Conservation (phyloP, 345 rosid species). For the Firmiana major region DNA sequence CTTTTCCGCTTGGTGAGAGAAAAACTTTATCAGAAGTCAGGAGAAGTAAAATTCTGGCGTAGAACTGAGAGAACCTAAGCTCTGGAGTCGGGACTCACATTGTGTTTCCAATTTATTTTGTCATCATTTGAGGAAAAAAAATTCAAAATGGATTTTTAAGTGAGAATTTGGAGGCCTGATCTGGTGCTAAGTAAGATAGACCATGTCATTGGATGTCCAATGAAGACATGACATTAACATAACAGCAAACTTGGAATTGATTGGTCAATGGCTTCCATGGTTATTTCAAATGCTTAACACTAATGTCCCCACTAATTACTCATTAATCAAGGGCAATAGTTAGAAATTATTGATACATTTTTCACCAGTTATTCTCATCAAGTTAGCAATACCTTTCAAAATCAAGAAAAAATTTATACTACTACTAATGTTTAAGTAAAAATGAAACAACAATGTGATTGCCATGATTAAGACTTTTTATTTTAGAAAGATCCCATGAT, state of each 20-base stretch:
- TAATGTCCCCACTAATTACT: neutral
- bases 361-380: neutral
- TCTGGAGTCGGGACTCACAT: neutral
- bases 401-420: neutral
- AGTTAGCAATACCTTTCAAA: too few species aligned
- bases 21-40: conserved; percentile 1
- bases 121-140: conserved; percentile 11
- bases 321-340: neutral
- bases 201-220: neutral
- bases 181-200: neutral
- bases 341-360: neutral
- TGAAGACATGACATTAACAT: neutral
- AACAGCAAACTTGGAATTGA: neutral
- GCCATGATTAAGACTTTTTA: too few species aligned
- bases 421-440: too few species aligned
- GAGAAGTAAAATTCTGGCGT: conserved; percentile 10
- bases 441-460: too few species aligned
- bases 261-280: neutral
- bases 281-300: neutral
- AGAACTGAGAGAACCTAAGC: conserved; percentile 15
- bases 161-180: neutral
- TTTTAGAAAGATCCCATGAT: too few species aligned
- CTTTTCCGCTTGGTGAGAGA: conserved; percentile 10
- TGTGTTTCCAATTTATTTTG: conserved; percentile 20
- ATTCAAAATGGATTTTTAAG: neutral